Base-by-base conservation (phyloP, 2,329 filamentous ascomycete genomes). In the Neonectria punicea region DNA sequence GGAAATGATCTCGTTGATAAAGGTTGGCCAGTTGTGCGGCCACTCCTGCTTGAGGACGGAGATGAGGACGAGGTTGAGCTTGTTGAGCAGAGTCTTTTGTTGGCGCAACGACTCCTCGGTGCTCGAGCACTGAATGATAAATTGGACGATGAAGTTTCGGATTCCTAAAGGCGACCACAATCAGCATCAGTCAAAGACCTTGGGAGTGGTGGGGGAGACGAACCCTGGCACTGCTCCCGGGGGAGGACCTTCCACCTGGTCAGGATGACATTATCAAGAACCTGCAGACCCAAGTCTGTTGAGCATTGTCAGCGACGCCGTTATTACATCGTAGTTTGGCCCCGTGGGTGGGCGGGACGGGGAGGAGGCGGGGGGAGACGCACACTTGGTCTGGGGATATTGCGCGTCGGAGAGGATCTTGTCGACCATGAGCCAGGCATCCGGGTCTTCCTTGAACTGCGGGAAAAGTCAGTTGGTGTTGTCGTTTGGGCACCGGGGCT, bases 21-120 rank as follows among this genome's bases (percentile, higher is more conserved):
- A 99, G 20, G 94, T 97, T 11, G 97, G 96, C 96, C 97, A 99
- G 85, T 99, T 97, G 83, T 98, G 95, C 62, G 96, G 96, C 96
- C 96, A 99, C 82, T 99, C 96, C 83, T 99, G 96, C 86, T 99
- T 99, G 77, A 99, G 85, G 69, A 99, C 95, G 63, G 94, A 98
- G 74, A 99, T 93, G 69, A 99, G 91, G 63, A 98, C 95, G 75
- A 99, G 88, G 77, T 99, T 99, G 67, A 99, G 90, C 85, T 99
- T 99, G 87, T 98, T 98, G 77, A 99, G 86, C 65, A 99, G 89
- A 36, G 94, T 94, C 77, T 93, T 92, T 81, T 98, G 92, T 74
- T 88, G 84, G 79, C 91, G 92, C 73, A 98, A 86, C 70, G 90
- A 91, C 77, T 98, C 95, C 80, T 98, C 95, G 67, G 93, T 92